phyloP scores from a whole-genome alignment of 2,329 filamentous ascomycete genomes.

The Aureobasidium pullulans region DNA sequence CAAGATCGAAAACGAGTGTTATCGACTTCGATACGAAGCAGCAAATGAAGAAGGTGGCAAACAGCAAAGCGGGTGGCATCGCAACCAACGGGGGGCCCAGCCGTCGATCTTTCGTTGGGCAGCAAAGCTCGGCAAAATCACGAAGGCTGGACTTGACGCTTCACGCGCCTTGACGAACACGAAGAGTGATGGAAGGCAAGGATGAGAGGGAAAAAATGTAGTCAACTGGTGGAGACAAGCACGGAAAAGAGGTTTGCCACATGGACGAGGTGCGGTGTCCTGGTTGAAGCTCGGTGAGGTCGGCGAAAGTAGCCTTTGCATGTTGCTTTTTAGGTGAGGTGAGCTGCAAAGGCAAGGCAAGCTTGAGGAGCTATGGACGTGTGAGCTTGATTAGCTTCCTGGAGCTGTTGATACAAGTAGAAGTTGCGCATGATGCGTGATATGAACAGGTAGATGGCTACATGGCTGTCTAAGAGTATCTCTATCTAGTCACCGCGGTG shows the following conservation, averaged over 20 bases:
- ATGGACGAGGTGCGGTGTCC: neutral
- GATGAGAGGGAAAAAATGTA: neutral
- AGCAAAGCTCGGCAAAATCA: slow-evolving; percentile 8
- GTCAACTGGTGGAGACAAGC: neutral
- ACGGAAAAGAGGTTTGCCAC: neutral
- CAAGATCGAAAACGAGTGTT: no score
- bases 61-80: neutral
- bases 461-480: neutral
- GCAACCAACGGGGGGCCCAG: neutral
- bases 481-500: neutral
- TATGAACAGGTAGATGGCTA: neutral
- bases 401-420: neutral
- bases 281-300: slow-evolving; percentile 8
- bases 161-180: neutral
- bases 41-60: neutral
- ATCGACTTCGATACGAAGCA: no score
- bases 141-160: neutral
- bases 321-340: neutral
- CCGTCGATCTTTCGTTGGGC: slow-evolving; percentile 5
- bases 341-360: neutral
- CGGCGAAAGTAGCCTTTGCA: neutral
- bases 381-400: neutral
- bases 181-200: neutral
- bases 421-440: neutral
- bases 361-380: neutral